These are phyloP conservation scores for Boletus rubescentipes DNA, from an alignment of 768 basidiomycete species.

Conservation along the genomic window DNA sequence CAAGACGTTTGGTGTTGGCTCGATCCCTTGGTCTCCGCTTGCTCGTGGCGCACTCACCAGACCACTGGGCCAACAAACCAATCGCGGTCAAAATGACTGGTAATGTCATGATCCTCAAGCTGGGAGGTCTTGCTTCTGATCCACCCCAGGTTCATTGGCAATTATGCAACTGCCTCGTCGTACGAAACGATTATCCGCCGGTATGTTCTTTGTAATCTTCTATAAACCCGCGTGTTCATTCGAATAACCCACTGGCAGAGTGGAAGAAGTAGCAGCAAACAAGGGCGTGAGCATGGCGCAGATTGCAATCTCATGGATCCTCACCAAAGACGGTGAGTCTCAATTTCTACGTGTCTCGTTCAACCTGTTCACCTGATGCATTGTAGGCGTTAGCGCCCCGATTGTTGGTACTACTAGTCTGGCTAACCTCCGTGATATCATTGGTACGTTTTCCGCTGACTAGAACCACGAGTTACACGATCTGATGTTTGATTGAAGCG, in stretches of 20 bases:
- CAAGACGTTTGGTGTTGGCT: constrained; percentile 44
- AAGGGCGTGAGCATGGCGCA: constrained; percentile 43
- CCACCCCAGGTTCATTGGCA: constrained; percentile 22
- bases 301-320: constrained; percentile 41
- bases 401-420: constrained; percentile 45
- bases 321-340: constrained; percentile 30
- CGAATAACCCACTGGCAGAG: constrained; percentile 26
- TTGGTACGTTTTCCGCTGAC: constrained; percentile 27
- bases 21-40: constrained; percentile 47
- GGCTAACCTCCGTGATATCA: constrained; percentile 40
- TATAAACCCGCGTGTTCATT: not conserved
- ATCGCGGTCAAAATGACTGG: constrained; percentile 26
- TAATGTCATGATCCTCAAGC: not conserved
- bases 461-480: not conserved
- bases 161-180: constrained; percentile 23
- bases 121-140: constrained; percentile 3
- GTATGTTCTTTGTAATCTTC: constrained; percentile 3
- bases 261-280: constrained; percentile 40
- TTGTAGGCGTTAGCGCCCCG: constrained; percentile 39
- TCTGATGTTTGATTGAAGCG: constrained; percentile 20
- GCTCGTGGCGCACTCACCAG: constrained; percentile 38
- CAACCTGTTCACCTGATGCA: not conserved
- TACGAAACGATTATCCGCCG: constrained; percentile 30
- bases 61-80: constrained; percentile 32
- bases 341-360: not conserved